Base-by-base conservation (phyloP, 805 yeast species). In the Zygosaccharomyces siamensis region DNA sequence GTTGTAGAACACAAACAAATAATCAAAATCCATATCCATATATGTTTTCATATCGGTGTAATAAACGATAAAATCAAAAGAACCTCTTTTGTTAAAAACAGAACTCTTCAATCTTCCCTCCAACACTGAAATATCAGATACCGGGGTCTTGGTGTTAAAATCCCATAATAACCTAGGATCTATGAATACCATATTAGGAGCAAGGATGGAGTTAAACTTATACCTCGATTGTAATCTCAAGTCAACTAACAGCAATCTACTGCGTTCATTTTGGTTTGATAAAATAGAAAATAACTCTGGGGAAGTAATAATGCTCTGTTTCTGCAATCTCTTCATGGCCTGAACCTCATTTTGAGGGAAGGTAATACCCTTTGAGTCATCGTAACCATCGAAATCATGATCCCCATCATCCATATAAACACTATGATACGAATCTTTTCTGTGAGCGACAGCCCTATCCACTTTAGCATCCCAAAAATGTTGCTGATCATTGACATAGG, bases 261-360 rank as follows among this genome's bases (percentile, higher is more conserved):
- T 37, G 1, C 79, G 77, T 33, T 75, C 76, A 48, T 79, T 72
- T 27, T 75, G 75, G 48, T 69, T 71, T 45, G 68, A 71, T 44
- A 80, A 64, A 14, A 72, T 71, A 3, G 75, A 67, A 47, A 79
- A 62, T 3, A 79, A 59, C 65, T 70, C 66, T 24, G 66, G 69
- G 7, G 76, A 60, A 0, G 76, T 61, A 4, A 71, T 64, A 11
- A 66, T 60, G 3, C 93, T 92, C 61, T 86, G 92, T 41, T 59
- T 63, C 42, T 66, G 68, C 32, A 65, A 45, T 30, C 62, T 54
- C 39, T 63, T 59, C 39, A 65, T 45, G 20, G 56, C 52, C 36
- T 61, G 61, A 11, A 57, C 53, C 23, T 53, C 55, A 38, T 53
- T 59, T 36, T 61, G 61, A 26, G 62, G 50, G 16, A 37, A 48